Base-by-base conservation (phyloP, 164 flowering plant species). In the Magnolia sinica region DNA sequence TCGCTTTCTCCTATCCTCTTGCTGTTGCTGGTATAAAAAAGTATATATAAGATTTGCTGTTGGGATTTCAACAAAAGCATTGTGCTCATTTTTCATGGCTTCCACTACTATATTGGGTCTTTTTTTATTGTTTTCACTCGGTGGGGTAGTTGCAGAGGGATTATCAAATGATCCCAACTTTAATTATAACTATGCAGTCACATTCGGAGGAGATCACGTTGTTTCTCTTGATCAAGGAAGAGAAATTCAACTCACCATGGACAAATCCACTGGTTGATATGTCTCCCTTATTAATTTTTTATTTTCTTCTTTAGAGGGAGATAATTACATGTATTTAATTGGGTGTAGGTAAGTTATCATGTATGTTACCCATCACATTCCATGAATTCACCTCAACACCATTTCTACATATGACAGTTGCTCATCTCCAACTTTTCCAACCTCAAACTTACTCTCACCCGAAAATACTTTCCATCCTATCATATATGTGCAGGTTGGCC, bases 231-330 rank as follows among this genome's bases (percentile, higher is more conserved):
- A 84, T 16, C 77, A 81, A 78, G 89, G 91, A 74, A 80, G 76
- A 65, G 81, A 77, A 64, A 66, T 86, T 77, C 90, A 85, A 82
- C 87, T 90, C 22, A 86, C 84, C 18, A 73, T 90, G 86, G 89
- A 89, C 73, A 58, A 27, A 1, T 55, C 83, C 24, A 84, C 88
- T 10, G 91, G 91, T 78, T 71, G 7, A 11, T 73, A 24, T 23
- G 23, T 63, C 24, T 63, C 1, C 73, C 49, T 7, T 16, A 1
- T 2, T 52, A 52, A 52, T 52, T 52, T 16, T 55, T 16, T 16
- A 0, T 8, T 55, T 10, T 55, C 16, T 55, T 55, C 14, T 55
- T 55, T 16, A 55, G 16, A 10, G 16, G 16, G 8, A 9, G 16
- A 55, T 2, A 1, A 55, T 10, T 8, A 16, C 10, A 55, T 55